Evolutionary conservation across 2,329 filamentous ascomycete species (phyloP).

Genomic region (Lasiodiplodia gonubiensis): DNA sequence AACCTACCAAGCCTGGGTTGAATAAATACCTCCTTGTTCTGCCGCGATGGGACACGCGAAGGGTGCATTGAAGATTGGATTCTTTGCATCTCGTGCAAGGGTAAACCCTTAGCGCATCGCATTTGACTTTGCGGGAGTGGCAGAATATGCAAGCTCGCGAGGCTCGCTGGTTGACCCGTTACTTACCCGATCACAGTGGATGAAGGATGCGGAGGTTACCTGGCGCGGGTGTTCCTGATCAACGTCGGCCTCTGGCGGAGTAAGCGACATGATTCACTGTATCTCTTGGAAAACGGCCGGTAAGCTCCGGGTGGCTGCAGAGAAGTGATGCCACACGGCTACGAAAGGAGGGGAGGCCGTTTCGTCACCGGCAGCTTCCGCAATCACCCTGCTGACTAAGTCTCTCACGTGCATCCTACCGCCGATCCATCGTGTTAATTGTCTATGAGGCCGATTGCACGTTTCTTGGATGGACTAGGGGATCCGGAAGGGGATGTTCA

Average conservation of each 20-base stretch:
- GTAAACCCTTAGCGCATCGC: constrained; percentile 8
- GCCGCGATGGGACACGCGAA: constrained; percentile 10
- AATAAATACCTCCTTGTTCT: neutral
- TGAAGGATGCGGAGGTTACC: neutral
- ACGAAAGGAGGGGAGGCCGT: neutral
- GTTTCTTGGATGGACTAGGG: neutral
- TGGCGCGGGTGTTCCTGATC: constrained; percentile 7
- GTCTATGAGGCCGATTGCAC: neutral
- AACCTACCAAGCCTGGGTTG: neutral
- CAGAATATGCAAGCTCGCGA: constrained; percentile 9
- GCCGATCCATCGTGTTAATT: neutral
- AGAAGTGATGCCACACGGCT: neutral
- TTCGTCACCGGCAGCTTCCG: neutral
- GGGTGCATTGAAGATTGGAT: constrained; percentile 1
- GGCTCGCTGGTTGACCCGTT: neutral
- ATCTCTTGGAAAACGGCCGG: neutral
- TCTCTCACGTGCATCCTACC: neutral
- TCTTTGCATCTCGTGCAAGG: constrained; percentile 13
- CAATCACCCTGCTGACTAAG: neutral
- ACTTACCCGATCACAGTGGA: neutral
- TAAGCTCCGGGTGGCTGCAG: neutral
- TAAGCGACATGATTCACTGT: neutral
- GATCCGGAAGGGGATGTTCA: too few species aligned
- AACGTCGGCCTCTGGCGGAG: neutral
- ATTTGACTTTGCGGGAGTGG: constrained; percentile 11